Evolutionary conservation across 768 basidiomycete species (phyloP).

Genomic region (Clavulina sp.): DNA sequence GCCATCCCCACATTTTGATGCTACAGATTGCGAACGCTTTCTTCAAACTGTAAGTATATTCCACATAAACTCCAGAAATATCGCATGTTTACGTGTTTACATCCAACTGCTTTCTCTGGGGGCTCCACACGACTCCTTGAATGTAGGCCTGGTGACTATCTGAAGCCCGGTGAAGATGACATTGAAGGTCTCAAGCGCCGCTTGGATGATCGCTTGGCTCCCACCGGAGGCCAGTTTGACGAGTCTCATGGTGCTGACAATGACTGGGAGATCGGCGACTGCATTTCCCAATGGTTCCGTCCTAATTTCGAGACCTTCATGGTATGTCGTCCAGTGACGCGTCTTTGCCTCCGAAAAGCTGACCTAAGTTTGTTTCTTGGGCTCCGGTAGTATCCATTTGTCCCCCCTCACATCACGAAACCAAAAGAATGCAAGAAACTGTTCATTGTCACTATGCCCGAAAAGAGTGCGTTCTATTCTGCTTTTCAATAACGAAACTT

Average conservation of each 20-base stretch:
- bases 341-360: slow-evolving; percentile 2
- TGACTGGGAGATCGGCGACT: slow-evolving; percentile 94
- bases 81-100: slow-evolving; percentile 2
- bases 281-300: slow-evolving; percentile 96
- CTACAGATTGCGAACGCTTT: slow-evolving; percentile 97
- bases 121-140: not conserved
- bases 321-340: slow-evolving; percentile 40
- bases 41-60: slow-evolving; percentile 75
- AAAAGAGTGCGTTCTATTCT: slow-evolving; percentile 47
- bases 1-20: slow-evolving; percentile 94
- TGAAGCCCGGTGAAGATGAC: slow-evolving; percentile 92
- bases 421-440: slow-evolving; percentile 98
- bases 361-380: not conserved
- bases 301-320: slow-evolving; percentile 99
- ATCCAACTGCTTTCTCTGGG: not conserved
- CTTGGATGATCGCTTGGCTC: slow-evolving; percentile 77
- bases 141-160: slow-evolving; percentile 86
- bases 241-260: slow-evolving; percentile 60
- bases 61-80: not conserved
- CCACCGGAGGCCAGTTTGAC: slow-evolving; percentile 56
- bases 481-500: not conserved
- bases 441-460: slow-evolving; percentile 90
- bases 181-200: slow-evolving; percentile 76
- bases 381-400: slow-evolving; percentile 64
- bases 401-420: slow-evolving; percentile 90